A percentile compares a stretch with the other conserved stretches of the same genome.
Conservation (phyloP, 371 early-diverging fungal genomes). For the Mortierella sp. region DNA sequence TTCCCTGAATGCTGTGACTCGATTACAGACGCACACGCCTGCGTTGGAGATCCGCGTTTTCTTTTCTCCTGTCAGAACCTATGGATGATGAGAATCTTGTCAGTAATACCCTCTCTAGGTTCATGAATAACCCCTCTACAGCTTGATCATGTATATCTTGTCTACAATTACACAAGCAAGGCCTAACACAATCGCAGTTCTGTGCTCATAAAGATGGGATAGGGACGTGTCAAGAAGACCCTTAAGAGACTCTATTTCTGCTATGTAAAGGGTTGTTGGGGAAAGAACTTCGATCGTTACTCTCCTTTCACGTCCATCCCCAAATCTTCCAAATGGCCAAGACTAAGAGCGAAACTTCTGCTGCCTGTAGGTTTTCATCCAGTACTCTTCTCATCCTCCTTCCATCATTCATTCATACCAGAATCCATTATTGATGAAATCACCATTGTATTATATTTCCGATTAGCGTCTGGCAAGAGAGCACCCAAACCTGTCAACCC, state of each 20-base stretch:
- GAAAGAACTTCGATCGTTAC: background rate
- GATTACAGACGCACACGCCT: no score
- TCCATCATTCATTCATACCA: background rate
- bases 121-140: no score
- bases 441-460: background rate
- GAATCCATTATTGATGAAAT: background rate
- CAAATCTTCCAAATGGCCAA: slow-evolving; percentile 33
- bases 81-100: no score
- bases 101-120: no score
- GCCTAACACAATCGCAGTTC: no score
- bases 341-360: slow-evolving; percentile 23
- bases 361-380: slow-evolving; percentile 18
- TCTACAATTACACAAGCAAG: no score
- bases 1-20: no score
- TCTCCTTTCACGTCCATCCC: background rate
- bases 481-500: slow-evolving; percentile 53
- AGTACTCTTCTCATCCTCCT: background rate
- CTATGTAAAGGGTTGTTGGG: slow-evolving; percentile 9
- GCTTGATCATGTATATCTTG: no score
- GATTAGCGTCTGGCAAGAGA: slow-evolving; percentile 31
- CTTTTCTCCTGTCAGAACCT: no score
- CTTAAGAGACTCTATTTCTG: background rate
- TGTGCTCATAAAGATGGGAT: no score
- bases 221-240: no score
- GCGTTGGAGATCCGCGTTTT: no score